Evolutionary conservation across 1,284 basidiomycete species (phyloP).

Genomic region (Cutaneotrichosporon mucoides): DNA sequence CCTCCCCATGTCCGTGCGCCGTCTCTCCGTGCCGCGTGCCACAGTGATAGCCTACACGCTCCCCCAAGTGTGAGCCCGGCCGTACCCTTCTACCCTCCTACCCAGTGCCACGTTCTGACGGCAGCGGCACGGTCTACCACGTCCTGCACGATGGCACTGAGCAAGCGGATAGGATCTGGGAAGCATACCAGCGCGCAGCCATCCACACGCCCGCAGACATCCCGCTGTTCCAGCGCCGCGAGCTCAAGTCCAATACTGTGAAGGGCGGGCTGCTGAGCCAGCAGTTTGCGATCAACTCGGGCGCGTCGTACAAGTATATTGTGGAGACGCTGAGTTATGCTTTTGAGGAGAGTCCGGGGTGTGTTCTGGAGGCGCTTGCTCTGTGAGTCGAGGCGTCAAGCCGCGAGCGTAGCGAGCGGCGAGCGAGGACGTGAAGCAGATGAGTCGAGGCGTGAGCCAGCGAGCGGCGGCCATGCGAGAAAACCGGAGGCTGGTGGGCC

Average conservation of each 20-base stretch:
- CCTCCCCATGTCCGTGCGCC: constrained; percentile 3
- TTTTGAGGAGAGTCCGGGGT: constrained; percentile 35
- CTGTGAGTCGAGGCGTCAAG: constrained; percentile 24
- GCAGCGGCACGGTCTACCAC: constrained; percentile 34
- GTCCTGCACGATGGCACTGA: constrained; percentile 15
- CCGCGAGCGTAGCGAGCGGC: no score
- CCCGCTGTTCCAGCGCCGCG: constrained; percentile 37
- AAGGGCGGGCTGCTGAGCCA: constrained; percentile 34
- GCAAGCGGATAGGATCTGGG: constrained; percentile 26
- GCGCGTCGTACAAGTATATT: constrained; percentile 43
- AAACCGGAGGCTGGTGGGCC: no score
- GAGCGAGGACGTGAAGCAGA: no score
- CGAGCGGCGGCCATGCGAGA: no score
- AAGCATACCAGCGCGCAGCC: constrained; percentile 33
- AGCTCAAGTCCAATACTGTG: constrained; percentile 20
- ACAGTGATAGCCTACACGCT: constrained; percentile 17
- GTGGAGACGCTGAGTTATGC: constrained; percentile 36
- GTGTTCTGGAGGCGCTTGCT: constrained; percentile 29
- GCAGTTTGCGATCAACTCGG: constrained; percentile 45
- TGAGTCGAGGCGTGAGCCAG: no score
- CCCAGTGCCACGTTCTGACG: no score
- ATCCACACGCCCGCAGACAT: constrained; percentile 9
- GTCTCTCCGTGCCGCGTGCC: background rate
- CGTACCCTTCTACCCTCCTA: no score
- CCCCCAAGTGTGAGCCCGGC: constrained; percentile 11